phyloP scores from a whole-genome alignment of 2,329 filamentous ascomycete genomes.

The Verticillium nonalfalfae region DNA sequence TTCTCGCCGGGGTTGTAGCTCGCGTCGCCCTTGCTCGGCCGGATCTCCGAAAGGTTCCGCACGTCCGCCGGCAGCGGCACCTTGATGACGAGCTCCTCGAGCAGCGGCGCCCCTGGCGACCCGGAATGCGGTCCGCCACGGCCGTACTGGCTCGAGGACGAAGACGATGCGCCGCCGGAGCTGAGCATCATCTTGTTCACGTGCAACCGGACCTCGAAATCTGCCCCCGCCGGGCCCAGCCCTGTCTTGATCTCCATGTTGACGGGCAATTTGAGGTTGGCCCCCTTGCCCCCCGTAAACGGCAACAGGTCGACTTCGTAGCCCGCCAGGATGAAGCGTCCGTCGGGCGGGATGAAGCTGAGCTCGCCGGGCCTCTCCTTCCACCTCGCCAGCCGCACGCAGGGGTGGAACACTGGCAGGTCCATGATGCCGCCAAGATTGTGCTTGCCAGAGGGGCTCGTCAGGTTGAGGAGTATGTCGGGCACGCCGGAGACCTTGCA shows the following conservation, averaged over 20 bases:
- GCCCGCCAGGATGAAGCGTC: conserved; percentile 84
- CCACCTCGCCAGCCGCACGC: conserved; percentile 86
- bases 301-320: conserved; percentile 92
- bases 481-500: conserved; percentile 92
- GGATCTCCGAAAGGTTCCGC: conserved; percentile 75
- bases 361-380: conserved; percentile 81
- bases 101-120: conserved; percentile 48
- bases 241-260: conserved; percentile 75
- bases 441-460: conserved; percentile 74
- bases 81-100: conserved; percentile 74
- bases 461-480: conserved; percentile 76
- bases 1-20: conserved; percentile 69
- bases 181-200: conserved; percentile 58
- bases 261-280: conserved; percentile 71
- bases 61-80: conserved; percentile 76
- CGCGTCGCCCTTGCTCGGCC: conserved; percentile 76
- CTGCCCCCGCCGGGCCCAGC: conserved; percentile 66
- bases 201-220: conserved; percentile 81
- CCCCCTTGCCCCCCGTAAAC: conserved; percentile 51
- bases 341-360: conserved; percentile 95
- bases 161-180: conserved; percentile 23
- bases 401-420: conserved; percentile 91
- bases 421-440: conserved; percentile 71
- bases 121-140: conserved; percentile 40
- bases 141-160: conserved; percentile 29